phyloP scores from a whole-genome alignment of 495 filamentous ascomycete genomes.

The Lophiostoma macrostomum region DNA sequence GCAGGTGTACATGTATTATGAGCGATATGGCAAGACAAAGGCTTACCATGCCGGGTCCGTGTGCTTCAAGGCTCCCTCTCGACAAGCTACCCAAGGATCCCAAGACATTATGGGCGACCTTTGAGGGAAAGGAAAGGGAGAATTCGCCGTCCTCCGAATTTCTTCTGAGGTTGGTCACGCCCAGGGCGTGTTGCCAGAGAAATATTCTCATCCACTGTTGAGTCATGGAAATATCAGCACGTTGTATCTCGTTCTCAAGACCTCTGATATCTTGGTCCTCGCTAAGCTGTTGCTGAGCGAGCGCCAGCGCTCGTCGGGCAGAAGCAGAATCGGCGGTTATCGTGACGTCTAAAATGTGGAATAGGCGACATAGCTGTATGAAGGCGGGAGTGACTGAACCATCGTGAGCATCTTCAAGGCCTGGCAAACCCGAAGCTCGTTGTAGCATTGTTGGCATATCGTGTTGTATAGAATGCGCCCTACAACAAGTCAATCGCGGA shows the following conservation, averaged over 20 bases:
- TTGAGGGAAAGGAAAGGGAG: slow-evolving; percentile 40
- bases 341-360: slow-evolving; percentile 44
- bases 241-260: slow-evolving; percentile 44
- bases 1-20: slow-evolving; percentile 10
- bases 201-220: slow-evolving; percentile 51
- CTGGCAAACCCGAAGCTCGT: slow-evolving; percentile 40
- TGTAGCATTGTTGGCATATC: slow-evolving; percentile 44
- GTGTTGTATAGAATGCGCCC: slow-evolving; percentile 47
- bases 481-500: neutral
- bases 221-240: slow-evolving; percentile 49
- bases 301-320: slow-evolving; percentile 34
- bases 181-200: slow-evolving; percentile 43
- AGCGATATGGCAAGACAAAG: neutral
- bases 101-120: slow-evolving; percentile 46
- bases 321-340: slow-evolving; percentile 26
- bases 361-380: slow-evolving; percentile 46
- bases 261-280: slow-evolving; percentile 29
- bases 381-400: slow-evolving; percentile 44
- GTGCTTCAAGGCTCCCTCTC: slow-evolving; percentile 39
- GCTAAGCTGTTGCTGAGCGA: slow-evolving; percentile 42
- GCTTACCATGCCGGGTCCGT: slow-evolving; percentile 42
- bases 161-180: slow-evolving; percentile 15
- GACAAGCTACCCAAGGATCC: slow-evolving; percentile 44
- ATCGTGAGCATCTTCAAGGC: slow-evolving; percentile 20
- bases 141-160: slow-evolving; percentile 17